Evolutionary conservation across 768 basidiomycete species (phyloP).

Genomic region (Gloeopeniophorella convolvens): DNA sequence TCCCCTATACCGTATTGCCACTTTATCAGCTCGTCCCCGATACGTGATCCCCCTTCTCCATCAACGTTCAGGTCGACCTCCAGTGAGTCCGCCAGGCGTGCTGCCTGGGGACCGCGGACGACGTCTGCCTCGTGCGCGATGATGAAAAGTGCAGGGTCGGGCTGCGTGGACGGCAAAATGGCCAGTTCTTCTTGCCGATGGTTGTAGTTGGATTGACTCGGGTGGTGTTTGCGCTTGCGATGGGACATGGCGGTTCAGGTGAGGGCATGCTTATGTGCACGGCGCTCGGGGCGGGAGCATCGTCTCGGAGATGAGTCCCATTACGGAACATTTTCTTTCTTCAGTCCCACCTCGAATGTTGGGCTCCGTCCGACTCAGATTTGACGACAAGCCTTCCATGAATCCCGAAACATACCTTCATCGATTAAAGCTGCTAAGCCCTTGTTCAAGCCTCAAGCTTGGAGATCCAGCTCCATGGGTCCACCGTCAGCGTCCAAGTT

Average conservation of each 20-base stretch:
- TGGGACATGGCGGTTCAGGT: conserved; percentile 7
- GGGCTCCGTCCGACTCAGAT: no score
- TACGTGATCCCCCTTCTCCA: conserved; percentile 16
- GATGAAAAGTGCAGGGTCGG: conserved; percentile 31
- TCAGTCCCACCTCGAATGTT: no score
- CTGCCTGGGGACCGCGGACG: conserved; percentile 44
- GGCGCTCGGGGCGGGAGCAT: neutral
- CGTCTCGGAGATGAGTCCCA: neutral
- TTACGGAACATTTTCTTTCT: neutral
- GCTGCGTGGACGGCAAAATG: neutral
- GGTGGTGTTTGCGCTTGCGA: conserved; percentile 22
- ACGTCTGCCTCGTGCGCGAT: conserved; percentile 78
- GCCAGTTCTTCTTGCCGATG: neutral
- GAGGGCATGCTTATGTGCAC: neutral
- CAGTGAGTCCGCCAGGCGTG: conserved; percentile 31
- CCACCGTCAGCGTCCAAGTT: no score
- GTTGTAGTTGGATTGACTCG: neutral
- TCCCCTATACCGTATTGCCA: conserved; percentile 7
- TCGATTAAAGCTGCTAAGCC: no score
- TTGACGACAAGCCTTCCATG: no score
- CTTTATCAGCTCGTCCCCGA: conserved; percentile 32
- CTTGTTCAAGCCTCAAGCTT: no score
- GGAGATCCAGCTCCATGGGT: no score
- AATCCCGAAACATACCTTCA: no score
- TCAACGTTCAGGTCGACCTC: conserved; percentile 25